These are phyloP conservation scores for Claviceps paspali DNA, from an alignment of 2,329 filamentous ascomycete genomes.

Conservation along the genomic window DNA sequence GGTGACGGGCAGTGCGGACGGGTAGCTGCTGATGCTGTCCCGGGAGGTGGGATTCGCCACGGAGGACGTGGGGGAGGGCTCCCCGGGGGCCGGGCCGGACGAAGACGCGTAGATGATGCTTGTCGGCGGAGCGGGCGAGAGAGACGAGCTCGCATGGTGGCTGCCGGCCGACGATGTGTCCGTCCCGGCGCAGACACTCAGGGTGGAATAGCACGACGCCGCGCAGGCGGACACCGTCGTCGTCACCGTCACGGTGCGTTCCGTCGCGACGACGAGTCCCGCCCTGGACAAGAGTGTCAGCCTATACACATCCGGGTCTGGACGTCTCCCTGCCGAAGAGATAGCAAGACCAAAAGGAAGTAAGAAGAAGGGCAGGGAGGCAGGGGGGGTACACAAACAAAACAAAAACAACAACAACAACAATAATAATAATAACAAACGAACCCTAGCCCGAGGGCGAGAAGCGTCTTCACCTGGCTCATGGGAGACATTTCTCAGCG, in stretches of 20 bases:
- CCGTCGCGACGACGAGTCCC: slow-evolving; percentile 11
- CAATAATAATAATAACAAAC: no score
- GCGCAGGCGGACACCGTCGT: slow-evolving; percentile 16
- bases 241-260: slow-evolving; percentile 17
- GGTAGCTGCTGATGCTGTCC: background rate
- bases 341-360: background rate
- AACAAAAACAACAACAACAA: no score
- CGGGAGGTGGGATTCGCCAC: background rate
- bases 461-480: background rate
- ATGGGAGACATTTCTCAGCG: background rate
- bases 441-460: slow-evolving; percentile 1
- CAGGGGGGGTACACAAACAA: no score
- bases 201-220: slow-evolving; percentile 11
- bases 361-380: background rate
- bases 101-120: background rate
- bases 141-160: background rate
- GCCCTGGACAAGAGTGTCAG: slow-evolving; percentile 9
- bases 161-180: background rate
- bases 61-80: background rate
- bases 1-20: background rate
- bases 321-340: no score
- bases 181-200: background rate
- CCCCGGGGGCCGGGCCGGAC: no score
- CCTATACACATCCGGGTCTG: no score
- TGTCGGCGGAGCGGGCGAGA: background rate